phyloP scores from a whole-genome alignment of 129 eudicot species.

The Apium graveolens region DNA sequence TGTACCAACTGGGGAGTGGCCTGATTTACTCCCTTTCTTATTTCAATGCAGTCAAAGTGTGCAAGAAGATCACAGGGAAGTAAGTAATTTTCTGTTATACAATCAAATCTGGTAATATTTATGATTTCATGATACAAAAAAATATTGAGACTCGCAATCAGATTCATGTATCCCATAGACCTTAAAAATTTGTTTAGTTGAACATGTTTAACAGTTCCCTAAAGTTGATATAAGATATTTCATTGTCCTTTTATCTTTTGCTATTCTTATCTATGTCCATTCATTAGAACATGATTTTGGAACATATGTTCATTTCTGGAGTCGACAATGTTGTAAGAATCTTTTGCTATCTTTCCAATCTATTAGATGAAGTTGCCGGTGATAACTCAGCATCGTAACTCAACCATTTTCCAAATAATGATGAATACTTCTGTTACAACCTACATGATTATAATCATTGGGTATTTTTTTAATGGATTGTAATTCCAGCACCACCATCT shows the following conservation, averaged over 20 bases:
- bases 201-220: neutral
- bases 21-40: constrained; percentile 86
- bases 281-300: neutral
- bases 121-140: neutral
- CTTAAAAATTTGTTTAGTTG: neutral
- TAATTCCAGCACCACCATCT: neutral
- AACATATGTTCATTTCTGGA: neutral
- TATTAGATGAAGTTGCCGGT: neutral
- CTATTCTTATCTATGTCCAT: neutral
- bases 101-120: neutral
- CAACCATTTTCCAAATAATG: neutral
- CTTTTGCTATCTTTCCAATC: neutral
- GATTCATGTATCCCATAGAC: neutral
- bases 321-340: neutral
- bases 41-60: constrained; percentile 97
- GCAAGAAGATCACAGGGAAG: constrained; percentile 98
- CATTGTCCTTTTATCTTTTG: neutral
- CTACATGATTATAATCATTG: neutral
- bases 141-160: neutral
- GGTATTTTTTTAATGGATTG: neutral
- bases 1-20: constrained; percentile 96
- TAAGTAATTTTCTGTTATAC: constrained; percentile 14
- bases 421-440: neutral
- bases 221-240: neutral
- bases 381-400: neutral